Evolutionary conservation across 2,329 filamentous ascomycete species (phyloP).

Genomic region (Colletotrichum chlorophyti): DNA sequence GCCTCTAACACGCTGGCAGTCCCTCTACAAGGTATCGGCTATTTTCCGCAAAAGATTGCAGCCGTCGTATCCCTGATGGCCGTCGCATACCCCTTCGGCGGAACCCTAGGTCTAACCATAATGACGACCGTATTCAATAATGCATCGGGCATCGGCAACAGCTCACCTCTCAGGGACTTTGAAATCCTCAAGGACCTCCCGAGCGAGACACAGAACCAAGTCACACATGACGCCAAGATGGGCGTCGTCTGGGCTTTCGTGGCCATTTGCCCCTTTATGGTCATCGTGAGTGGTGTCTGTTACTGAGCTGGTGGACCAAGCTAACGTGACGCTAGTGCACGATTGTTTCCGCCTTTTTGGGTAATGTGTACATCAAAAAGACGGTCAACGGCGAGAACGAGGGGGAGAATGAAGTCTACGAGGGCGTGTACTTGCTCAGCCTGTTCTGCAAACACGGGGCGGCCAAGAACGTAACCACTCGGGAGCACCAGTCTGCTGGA

Average conservation of each 20-base stretch:
- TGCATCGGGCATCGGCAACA: conserved; percentile 36
- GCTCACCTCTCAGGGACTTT: conserved; percentile 41
- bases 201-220: conserved; percentile 38
- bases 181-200: conserved; percentile 43
- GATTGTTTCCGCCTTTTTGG: conserved; percentile 36
- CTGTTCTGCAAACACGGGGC: not conserved
- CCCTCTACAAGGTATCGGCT: conserved; percentile 67
- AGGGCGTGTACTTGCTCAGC: conserved; percentile 38
- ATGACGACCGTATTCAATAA: conserved; percentile 77
- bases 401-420: conserved; percentile 35
- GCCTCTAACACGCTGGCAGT: conserved; percentile 35
- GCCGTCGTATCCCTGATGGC: conserved; percentile 65
- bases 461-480: not conserved
- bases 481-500: not conserved
- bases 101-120: conserved; percentile 69
- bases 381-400: conserved; percentile 34
- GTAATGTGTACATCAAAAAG: conserved; percentile 41
- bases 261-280: conserved; percentile 65
- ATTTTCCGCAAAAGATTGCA: conserved; percentile 64
- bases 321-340: conserved; percentile 32
- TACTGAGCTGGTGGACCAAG: too few relatives aligned
- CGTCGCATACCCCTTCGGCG: conserved; percentile 67
- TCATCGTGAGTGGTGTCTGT: conserved; percentile 38
- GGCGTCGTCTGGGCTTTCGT: conserved; percentile 73
- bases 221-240: conserved; percentile 53